A percentile compares a stretch with the other conserved stretches of the same genome.
Conservation (phyloP, 2,329 filamentous ascomycete species). For the Thielaviopsis euricoi region DNA sequence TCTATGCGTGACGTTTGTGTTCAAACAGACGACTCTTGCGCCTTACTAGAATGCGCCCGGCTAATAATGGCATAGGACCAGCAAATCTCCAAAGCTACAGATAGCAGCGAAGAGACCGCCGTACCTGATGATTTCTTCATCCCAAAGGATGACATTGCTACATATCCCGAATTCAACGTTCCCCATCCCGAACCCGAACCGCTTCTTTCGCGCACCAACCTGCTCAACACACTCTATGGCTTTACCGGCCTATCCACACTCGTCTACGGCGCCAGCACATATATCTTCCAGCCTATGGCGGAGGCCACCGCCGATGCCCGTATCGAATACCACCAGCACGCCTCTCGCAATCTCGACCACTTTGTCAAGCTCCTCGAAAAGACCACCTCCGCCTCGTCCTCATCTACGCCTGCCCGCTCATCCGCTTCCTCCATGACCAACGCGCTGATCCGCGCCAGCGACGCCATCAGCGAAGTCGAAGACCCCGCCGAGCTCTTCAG, state of each 20-base stretch:
- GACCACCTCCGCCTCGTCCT: constrained; percentile 13
- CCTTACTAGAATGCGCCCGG: background rate
- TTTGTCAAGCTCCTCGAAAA: constrained; percentile 35
- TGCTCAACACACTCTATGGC: constrained; percentile 43
- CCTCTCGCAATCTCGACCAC: constrained; percentile 27
- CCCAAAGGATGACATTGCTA: constrained; percentile 44
- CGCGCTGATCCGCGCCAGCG: constrained; percentile 15
- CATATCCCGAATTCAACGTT: constrained; percentile 53
- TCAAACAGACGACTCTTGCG: no score
- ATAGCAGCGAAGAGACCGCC: background rate
- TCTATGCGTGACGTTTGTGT: background rate
- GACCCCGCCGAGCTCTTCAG: constrained; percentile 69
- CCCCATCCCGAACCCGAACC: constrained; percentile 39
- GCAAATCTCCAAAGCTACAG: background rate
- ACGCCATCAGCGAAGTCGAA: constrained; percentile 31
- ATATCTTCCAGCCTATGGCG: constrained; percentile 47
- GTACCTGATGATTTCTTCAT: background rate
- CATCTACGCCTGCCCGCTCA: constrained; percentile 14
- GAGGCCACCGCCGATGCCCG: constrained; percentile 34
- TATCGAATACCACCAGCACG: constrained; percentile 32
- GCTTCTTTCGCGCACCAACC: constrained; percentile 41
- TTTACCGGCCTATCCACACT: constrained; percentile 41
- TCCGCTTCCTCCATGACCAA: constrained; percentile 12
- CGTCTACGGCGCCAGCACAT: constrained; percentile 55
- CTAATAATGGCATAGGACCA: background rate